Evolutionary conservation across 2,329 filamentous ascomycete species (phyloP).

Genomic region (Tothia fuscella): DNA sequence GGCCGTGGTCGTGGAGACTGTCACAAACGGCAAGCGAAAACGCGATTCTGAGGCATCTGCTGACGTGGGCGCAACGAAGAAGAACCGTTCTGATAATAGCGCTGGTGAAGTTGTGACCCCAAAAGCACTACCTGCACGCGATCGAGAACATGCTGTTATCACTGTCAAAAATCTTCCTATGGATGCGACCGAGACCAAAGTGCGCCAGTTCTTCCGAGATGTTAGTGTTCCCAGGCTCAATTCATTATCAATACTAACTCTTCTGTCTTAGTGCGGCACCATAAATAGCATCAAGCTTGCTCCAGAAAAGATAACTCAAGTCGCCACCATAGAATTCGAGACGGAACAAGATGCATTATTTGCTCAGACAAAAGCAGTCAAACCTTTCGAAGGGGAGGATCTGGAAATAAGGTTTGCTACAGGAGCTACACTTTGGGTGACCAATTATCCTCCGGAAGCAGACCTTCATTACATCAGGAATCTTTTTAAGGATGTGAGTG

Average conservation of each 20-base stretch:
- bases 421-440: constrained; percentile 73
- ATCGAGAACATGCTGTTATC: constrained; percentile 81
- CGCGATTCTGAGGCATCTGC: constrained; percentile 46
- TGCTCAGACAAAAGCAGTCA: constrained; percentile 70
- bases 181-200: constrained; percentile 55
- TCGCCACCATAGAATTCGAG: constrained; percentile 77
- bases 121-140: constrained; percentile 38
- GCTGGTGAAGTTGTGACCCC: constrained; percentile 25
- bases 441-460: constrained; percentile 73
- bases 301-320: constrained; percentile 47
- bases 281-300: constrained; percentile 67
- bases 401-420: constrained; percentile 65
- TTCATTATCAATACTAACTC: neutral
- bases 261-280: too few relatives aligned
- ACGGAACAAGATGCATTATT: constrained; percentile 67
- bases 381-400: constrained; percentile 60
- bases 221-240: too few relatives aligned
- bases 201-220: constrained; percentile 84
- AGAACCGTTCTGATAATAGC: constrained; percentile 36
- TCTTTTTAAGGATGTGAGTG: constrained; percentile 46
- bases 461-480: constrained; percentile 58
- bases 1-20: constrained; percentile 16
- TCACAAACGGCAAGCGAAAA: constrained; percentile 54
- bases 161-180: constrained; percentile 66
- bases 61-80: constrained; percentile 51